These are phyloP conservation scores for Echium plantagineum DNA, from an alignment of 257 asterid species.

Conservation along the genomic window DNA sequence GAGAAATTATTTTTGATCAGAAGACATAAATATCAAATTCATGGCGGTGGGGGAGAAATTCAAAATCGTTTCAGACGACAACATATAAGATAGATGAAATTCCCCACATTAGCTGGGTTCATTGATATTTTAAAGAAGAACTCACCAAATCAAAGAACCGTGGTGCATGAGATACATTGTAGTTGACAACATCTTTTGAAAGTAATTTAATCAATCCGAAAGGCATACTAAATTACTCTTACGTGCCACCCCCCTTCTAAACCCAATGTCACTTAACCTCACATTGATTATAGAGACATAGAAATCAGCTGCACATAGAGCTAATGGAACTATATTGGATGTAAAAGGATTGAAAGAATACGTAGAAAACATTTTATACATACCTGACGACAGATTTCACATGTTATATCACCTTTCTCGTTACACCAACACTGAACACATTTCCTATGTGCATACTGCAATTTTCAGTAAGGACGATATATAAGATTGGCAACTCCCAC, in stretches of 20 bases:
- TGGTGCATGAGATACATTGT: background rate
- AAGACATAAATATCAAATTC: background rate
- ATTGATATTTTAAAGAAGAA: background rate
- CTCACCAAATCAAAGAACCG: background rate
- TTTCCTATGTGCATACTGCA: constrained; percentile 37
- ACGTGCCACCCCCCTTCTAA: background rate
- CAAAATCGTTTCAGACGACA: background rate
- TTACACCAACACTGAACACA: constrained; percentile 48
- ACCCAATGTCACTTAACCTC: background rate
- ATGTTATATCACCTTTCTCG: constrained; percentile 41
- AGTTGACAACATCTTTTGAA: background rate
- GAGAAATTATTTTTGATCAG: background rate
- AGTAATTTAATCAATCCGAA: background rate
- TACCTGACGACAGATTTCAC: constrained; percentile 49
- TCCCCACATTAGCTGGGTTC: background rate
- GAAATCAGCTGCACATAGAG: background rate
- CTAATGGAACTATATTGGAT: background rate
- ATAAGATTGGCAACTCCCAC: background rate
- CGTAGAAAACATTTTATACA: background rate
- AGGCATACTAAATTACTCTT: background rate
- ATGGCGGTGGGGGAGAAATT: background rate
- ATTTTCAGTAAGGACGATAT: background rate
- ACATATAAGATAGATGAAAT: background rate
- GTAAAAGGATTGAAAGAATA: background rate
- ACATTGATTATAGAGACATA: background rate